Evolutionary conservation across 2,329 filamentous ascomycete species (phyloP), one percentile per base, ranked within the genome.

Genomic region (Cryphonectria parasitica): DNA sequence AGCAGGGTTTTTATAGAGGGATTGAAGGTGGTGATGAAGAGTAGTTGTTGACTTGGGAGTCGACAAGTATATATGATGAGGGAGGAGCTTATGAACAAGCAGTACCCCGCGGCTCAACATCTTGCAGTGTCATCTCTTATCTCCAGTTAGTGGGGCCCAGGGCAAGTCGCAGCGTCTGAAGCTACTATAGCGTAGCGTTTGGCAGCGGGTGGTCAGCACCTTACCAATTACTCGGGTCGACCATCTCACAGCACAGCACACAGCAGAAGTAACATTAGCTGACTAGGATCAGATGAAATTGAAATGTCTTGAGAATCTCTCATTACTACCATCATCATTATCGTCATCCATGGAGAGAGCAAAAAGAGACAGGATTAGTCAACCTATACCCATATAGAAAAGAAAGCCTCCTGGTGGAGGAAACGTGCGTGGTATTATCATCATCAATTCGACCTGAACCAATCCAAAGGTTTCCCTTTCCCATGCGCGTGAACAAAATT

Each of bases 91-190:
- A 28, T 25, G 31, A 54, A 28, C 13, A 17, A 45, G 43, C 43
- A 17, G 34, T 25, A 31, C 66, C 66, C 69, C 66, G 61, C 69
- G 25, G 52, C 64, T 19, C 45, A 11, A 8, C 45, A 49, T 49
- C 6, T 19, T 10, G 22, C 45, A 49, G 45, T 66, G 69, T 71
- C 69, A 71, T 68, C 15, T 11, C 45, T 49, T 49, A 49, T 49
- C 45, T 49, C 43, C n/a, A 19, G 45, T 49, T n/a, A 49, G 45
- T 49, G 45, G 45, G 45, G 45, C 22, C 2, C 22, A n/a, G 45
- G 19, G 22, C 22, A 10, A n/a, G 45, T n/a, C 22, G 5, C 22
- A 49, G 22, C 19, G 22, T 22, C 45, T n/a, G 22, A 49, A n/a
- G 45, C 45, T 8, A 49, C 45, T 49, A 22, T 49, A 49, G 45